Percentiles rank a stretch among this genome's conserved stretches.
Conservation (phyloP, 768 basidiomycete genomes). For the Lactifluus hygrophoroides region DNA sequence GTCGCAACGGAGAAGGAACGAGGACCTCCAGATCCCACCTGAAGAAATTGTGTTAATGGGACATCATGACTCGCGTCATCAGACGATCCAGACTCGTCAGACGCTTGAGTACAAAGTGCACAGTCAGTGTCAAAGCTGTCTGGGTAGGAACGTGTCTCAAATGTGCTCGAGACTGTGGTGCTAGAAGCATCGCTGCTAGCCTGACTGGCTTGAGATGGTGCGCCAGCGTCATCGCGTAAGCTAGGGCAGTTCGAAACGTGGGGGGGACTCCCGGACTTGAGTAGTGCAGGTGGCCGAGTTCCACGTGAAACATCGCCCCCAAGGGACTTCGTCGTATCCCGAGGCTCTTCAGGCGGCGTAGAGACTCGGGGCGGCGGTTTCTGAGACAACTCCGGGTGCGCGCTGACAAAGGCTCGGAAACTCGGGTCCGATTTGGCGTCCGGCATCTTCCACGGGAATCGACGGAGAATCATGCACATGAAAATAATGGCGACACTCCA, state of each 20-base stretch:
- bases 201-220: slow-evolving; percentile 7
- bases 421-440: slow-evolving; percentile 88
- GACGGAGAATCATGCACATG: slow-evolving; percentile 94
- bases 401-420: slow-evolving; percentile 85
- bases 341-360: neutral
- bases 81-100: slow-evolving; percentile 8
- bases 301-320: neutral
- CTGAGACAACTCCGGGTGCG: slow-evolving; percentile 77
- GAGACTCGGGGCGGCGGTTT: slow-evolving; percentile 23
- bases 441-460: slow-evolving; percentile 99
- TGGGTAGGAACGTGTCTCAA: slow-evolving; percentile 4
- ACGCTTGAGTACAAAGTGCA: slow-evolving; percentile 10
- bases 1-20: slow-evolving; percentile 28
- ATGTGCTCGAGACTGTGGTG: slow-evolving; percentile 7
- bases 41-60: neutral
- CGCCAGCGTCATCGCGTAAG: slow-evolving; percentile 12
- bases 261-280: neutral
- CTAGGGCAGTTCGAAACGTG: slow-evolving; percentile 6
- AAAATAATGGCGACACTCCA: slow-evolving; percentile 99
- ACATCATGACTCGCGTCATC: neutral
- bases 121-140: slow-evolving; percentile 10
- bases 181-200: slow-evolving; percentile 6
- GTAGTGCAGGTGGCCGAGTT: neutral
- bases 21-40: slow-evolving; percentile 6
- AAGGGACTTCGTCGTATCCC: neutral